These are phyloP conservation scores for Cucurbita maxima DNA, from an alignment of 306 rosid genomes.

Conservation along the genomic window DNA sequence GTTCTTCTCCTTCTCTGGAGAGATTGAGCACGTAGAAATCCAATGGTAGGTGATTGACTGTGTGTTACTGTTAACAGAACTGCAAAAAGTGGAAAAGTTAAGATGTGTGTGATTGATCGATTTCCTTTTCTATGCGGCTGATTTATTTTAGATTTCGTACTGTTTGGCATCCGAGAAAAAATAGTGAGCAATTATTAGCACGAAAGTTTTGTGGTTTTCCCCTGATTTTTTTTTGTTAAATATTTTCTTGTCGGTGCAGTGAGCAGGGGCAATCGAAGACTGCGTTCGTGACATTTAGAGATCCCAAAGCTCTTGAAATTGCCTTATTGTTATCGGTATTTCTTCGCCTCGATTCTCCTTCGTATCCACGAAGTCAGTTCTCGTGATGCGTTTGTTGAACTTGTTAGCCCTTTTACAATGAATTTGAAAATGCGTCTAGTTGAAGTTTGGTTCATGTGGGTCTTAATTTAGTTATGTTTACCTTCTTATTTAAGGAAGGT, in stretches of 20 bases:
- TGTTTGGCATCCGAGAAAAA: not conserved
- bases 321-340: conserved; percentile 74
- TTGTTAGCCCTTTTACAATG: not conserved
- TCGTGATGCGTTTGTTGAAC: not conserved
- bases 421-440: not conserved
- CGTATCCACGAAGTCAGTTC: conserved; percentile 5
- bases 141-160: not conserved
- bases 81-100: not conserved
- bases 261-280: conserved; percentile 60
- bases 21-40: conserved; percentile 75
- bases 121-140: not conserved
- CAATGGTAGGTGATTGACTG: conserved; percentile 21
- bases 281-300: conserved; percentile 86
- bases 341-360: conserved; percentile 8
- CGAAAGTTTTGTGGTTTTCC: not conserved
- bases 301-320: conserved; percentile 86
- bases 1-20: conserved; percentile 85
- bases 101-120: not conserved
- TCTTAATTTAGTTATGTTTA: not conserved
- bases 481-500: not conserved
- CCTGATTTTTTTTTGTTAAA: not conserved
- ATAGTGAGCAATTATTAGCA: not conserved
- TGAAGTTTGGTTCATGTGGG: not conserved
- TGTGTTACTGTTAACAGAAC: not conserved
- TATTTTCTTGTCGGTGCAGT: conserved; percentile 31